phyloP scores from a whole-genome alignment of 345 rosid species.

The Populus alba region DNA sequence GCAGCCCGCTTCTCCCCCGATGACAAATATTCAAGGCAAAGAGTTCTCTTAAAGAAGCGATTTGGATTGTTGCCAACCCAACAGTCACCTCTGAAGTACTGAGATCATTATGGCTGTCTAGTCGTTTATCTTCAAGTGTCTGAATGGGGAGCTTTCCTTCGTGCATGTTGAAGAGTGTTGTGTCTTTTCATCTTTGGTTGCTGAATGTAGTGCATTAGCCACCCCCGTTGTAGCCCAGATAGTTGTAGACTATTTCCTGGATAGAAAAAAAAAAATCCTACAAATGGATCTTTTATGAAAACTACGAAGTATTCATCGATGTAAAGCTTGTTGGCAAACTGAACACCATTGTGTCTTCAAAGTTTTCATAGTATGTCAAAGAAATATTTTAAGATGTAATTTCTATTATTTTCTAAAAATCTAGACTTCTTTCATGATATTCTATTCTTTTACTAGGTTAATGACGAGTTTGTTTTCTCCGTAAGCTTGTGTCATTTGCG shows the following conservation, averaged over 20 bases:
- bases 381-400: too few species aligned
- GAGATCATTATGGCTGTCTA: slow-evolving; percentile 4
- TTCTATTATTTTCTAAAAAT: too few species aligned
- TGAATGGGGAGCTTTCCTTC: slow-evolving; percentile 2
- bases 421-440: too few species aligned
- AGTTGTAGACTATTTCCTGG: not conserved
- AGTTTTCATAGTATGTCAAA: too few species aligned
- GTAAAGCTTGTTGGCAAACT: not conserved
- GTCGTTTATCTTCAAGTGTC: not conserved
- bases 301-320: not conserved
- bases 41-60: slow-evolving; percentile 73
- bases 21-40: slow-evolving; percentile 75
- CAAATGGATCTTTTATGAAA: not conserved
- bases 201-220: not conserved
- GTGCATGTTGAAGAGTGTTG: not conserved
- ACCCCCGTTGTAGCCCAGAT: not conserved
- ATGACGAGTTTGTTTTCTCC: too few species aligned
- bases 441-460: too few species aligned
- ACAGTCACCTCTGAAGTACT: slow-evolving; percentile 63
- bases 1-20: slow-evolving; percentile 92
- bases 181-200: not conserved
- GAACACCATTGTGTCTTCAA: not conserved
- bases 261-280: not conserved
- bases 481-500: too few species aligned
- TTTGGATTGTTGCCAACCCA: slow-evolving; percentile 79